Evolutionary conservation across 225 moss, liverwort and hornwort genomes (phyloP).

Genomic region (Asterella californica): DNA sequence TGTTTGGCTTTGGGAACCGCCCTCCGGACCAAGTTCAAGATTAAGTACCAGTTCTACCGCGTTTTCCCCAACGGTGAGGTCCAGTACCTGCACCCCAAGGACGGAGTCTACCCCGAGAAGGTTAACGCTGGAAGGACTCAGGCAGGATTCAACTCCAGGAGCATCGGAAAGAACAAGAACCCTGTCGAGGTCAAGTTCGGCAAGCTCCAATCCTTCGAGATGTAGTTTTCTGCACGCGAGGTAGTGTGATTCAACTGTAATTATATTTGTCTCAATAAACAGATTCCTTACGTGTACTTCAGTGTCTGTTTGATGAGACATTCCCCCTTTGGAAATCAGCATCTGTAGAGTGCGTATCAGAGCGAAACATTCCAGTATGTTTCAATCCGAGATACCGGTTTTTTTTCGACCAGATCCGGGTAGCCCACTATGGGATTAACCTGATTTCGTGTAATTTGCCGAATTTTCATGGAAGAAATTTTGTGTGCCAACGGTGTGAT

Average conservation of each 20-base stretch:
- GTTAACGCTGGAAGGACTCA: slow-evolving; percentile 71
- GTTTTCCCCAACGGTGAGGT: slow-evolving; percentile 98
- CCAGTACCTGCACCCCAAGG: slow-evolving; percentile 94
- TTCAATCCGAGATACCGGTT: background rate
- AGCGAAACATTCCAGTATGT: slow-evolving; percentile 12
- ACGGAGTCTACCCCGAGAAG: slow-evolving; percentile 97
- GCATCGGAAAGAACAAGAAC: slow-evolving; percentile 81
- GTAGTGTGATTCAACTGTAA: slow-evolving; percentile 42
- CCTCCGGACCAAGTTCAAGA: slow-evolving; percentile 91
- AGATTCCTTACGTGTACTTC: slow-evolving; percentile 10
- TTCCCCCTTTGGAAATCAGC: background rate
- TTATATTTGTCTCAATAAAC: slow-evolving; percentile 50
- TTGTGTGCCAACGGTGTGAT: slow-evolving; percentile 9
- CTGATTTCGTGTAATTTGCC: slow-evolving; percentile 19
- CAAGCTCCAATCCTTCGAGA: slow-evolving; percentile 54
- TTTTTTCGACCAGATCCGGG: background rate
- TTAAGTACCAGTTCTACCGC: slow-evolving; percentile 92
- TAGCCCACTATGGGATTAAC: background rate
- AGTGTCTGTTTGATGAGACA: slow-evolving; percentile 3
- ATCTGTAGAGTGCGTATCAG: slow-evolving; percentile 13
- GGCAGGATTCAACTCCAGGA: slow-evolving; percentile 69
- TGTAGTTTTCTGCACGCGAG: slow-evolving; percentile 46
- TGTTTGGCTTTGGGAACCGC: slow-evolving; percentile 66
- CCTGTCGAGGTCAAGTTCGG: slow-evolving; percentile 72
- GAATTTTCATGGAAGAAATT: slow-evolving; percentile 14